A percentile compares a stretch with the other conserved stretches of the same genome.
These are phyloP conservation scores for Mortierella sp. DNA, from an alignment of 371 early-diverging fungal species.

Conservation along the genomic window DNA sequence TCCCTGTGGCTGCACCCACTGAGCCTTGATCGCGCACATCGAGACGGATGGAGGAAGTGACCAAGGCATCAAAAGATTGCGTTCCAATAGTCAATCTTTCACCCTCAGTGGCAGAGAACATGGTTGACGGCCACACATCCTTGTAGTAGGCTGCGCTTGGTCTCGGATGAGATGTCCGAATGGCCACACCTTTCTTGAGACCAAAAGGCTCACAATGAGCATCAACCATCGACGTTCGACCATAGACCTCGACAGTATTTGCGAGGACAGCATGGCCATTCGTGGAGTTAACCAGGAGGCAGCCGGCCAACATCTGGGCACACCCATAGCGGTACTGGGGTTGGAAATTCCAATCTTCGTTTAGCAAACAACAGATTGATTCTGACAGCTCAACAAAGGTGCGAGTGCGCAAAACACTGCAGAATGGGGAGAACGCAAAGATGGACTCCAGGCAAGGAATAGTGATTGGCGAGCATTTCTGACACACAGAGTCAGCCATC, in stretches of 20 bases:
- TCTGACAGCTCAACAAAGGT: slow-evolving; percentile 17
- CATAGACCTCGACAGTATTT: slow-evolving; percentile 50
- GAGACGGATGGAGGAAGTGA: slow-evolving; percentile 27
- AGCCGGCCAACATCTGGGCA: slow-evolving; percentile 23
- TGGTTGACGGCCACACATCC: slow-evolving; percentile 13
- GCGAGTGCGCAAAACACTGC: slow-evolving; percentile 2
- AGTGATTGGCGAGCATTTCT: no score
- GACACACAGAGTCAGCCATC: no score
- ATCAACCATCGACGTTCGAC: slow-evolving; percentile 30
- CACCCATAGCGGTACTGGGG: slow-evolving; percentile 7
- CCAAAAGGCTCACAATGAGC: slow-evolving; percentile 14
- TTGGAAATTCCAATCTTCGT: slow-evolving; percentile 4
- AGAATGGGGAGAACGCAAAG: slow-evolving; percentile 3
- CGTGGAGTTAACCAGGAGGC: slow-evolving; percentile 22
- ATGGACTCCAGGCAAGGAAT: not conserved
- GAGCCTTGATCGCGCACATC: slow-evolving; percentile 7
- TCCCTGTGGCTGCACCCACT: slow-evolving; percentile 7
- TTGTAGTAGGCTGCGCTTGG: slow-evolving; percentile 4
- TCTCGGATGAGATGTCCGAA: slow-evolving; percentile 10
- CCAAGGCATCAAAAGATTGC: slow-evolving; percentile 32
- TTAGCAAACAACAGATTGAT: not conserved
- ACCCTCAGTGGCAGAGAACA: slow-evolving; percentile 21
- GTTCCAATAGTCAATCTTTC: slow-evolving; percentile 38
- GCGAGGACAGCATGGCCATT: slow-evolving; percentile 41
- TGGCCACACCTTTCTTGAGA: slow-evolving; percentile 5